These are phyloP conservation scores for Tagetes patula DNA, from an alignment of 129 eudicot species.

Conservation along the genomic window DNA sequence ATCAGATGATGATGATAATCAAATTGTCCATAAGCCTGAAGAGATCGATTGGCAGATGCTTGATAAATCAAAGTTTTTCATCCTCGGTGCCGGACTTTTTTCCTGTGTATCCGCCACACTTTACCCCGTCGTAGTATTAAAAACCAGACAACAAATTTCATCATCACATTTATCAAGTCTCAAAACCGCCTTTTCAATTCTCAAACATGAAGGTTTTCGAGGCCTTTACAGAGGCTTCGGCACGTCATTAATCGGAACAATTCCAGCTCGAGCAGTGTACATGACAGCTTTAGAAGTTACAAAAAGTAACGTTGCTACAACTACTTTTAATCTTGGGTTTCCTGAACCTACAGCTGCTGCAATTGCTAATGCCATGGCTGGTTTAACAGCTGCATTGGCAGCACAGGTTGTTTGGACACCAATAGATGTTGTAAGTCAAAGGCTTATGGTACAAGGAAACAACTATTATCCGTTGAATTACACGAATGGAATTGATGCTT, in stretches of 20 bases:
- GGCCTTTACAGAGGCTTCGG: slow-evolving; percentile 92
- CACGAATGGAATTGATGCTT: slow-evolving; percentile 75
- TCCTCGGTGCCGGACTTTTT: slow-evolving; percentile 86
- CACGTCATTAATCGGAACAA: slow-evolving; percentile 78
- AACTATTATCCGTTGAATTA: slow-evolving; percentile 33
- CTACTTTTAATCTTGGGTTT: slow-evolving; percentile 54
- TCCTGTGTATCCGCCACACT: slow-evolving; percentile 78
- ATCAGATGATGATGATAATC: slow-evolving; percentile 28
- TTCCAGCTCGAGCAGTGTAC: slow-evolving; percentile 86
- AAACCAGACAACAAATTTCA: slow-evolving; percentile 79
- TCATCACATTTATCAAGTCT: slow-evolving; percentile 47
- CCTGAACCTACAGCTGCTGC: slow-evolving; percentile 66
- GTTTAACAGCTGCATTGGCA: slow-evolving; percentile 77
- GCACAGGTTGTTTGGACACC: slow-evolving; percentile 94
- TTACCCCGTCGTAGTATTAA: slow-evolving; percentile 79
- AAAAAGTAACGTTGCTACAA: slow-evolving; percentile 60
- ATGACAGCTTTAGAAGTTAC: slow-evolving; percentile 91
- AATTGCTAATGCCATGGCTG: slow-evolving; percentile 81
- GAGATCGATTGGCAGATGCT: slow-evolving; percentile 93
- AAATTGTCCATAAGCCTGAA: slow-evolving; percentile 54
- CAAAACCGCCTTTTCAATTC: slow-evolving; percentile 46
- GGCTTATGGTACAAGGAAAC: slow-evolving; percentile 80
- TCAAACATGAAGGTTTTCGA: slow-evolving; percentile 57
- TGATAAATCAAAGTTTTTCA: slow-evolving; percentile 78
- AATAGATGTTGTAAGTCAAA: slow-evolving; percentile 81